Conservation (phyloP, 371 early-diverging fungal genomes). For the Dipsacomyces acuminosporus region DNA sequence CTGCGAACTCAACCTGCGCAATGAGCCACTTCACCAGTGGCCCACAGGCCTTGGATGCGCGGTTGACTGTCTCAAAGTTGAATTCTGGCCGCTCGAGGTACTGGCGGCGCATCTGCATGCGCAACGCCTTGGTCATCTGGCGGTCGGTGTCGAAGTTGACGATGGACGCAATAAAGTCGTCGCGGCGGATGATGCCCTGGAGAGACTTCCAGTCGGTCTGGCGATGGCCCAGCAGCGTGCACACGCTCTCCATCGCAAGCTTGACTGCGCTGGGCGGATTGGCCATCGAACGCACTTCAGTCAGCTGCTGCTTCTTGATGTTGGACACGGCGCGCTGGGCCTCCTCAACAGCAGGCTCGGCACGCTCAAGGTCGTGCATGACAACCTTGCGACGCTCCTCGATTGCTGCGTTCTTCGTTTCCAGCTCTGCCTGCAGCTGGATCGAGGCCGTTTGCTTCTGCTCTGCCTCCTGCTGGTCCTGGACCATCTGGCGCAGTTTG, state of each 20-base stretch:
- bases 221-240: constrained; percentile 86
- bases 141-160: constrained; percentile 87
- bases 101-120: constrained; percentile 70
- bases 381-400: constrained; percentile 77
- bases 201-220: constrained; percentile 83
- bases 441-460: constrained; percentile 80
- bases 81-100: constrained; percentile 80
- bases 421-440: constrained; percentile 74
- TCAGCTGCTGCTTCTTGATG: constrained; percentile 94
- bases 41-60: constrained; percentile 99
- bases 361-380: constrained; percentile 84
- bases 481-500: constrained; percentile 94
- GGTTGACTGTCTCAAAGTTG: constrained; percentile 91
- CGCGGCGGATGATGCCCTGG: constrained; percentile 86
- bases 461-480: constrained; percentile 94
- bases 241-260: constrained; percentile 96
- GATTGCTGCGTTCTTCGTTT: constrained; percentile 72
- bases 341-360: constrained; percentile 97
- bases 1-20: constrained; percentile 90
- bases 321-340: constrained; percentile 89
- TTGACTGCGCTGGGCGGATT: constrained; percentile 97
- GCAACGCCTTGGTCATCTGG: constrained; percentile 66
- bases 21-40: constrained; percentile 97
- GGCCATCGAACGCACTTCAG: constrained; percentile 98
- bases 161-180: constrained; percentile 97